These are phyloP conservation scores for Cryptosporidium baileyi DNA, from an alignment of 169 alveolate species.

Conservation along the genomic window DNA sequence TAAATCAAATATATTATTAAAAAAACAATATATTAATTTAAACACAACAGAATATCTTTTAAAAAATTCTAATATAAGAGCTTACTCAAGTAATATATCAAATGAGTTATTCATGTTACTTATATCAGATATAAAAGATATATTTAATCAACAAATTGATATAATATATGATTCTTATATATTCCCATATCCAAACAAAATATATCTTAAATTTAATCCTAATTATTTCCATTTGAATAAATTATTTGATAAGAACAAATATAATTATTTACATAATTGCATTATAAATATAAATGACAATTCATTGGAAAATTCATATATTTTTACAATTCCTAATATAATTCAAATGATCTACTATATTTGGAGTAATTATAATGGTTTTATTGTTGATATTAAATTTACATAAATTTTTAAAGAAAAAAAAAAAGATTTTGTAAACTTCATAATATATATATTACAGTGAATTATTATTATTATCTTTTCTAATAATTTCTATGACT, in stretches of 20 bases:
- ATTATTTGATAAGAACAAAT: not conserved
- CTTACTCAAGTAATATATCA: not conserved
- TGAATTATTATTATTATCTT: too few species aligned
- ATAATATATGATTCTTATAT: conserved; percentile 19
- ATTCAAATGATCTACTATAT: not conserved
- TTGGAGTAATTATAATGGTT: conserved; percentile 13
- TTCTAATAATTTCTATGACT: too few species aligned
- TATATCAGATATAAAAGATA: not conserved
- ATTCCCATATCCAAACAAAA: conserved; percentile 27
- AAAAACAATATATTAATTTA: conserved; percentile 12
- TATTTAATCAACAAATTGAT: conserved; percentile 3
- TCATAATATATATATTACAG: too few species aligned
- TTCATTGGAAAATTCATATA: not conserved
- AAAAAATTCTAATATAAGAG: not conserved
- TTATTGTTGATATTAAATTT: not conserved
- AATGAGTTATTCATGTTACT: conserved; percentile 17
- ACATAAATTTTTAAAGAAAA: too few species aligned
- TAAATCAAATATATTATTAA: not conserved
- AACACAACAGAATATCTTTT: conserved; percentile 12
- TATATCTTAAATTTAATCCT: conserved; percentile 14
- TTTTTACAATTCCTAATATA: conserved; percentile 23
- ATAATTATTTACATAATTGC: not conserved
- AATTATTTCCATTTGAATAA: not conserved
- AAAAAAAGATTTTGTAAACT: too few species aligned
- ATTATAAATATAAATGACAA: not conserved